phyloP scores from a whole-genome alignment of 2,329 filamentous ascomycete genomes.

The Didymella keratinophila region DNA sequence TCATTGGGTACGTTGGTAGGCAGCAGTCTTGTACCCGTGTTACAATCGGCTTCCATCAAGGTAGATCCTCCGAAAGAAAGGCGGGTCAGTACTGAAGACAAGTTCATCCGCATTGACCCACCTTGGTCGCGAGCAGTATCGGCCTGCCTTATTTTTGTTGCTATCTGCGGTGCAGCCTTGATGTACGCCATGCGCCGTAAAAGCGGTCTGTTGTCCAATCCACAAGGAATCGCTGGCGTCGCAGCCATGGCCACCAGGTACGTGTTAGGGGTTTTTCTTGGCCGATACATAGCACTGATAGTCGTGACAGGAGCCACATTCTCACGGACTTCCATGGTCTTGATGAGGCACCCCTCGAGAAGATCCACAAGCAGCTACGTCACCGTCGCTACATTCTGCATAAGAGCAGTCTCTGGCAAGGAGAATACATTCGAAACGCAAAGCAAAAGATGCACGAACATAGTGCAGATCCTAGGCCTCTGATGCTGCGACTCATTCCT shows the following conservation, averaged over 20 bases:
- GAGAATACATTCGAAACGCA: slow-evolving; percentile 60
- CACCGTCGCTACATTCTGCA: slow-evolving; percentile 72
- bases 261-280: too few species aligned
- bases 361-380: slow-evolving; percentile 74
- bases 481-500: slow-evolving; percentile 70
- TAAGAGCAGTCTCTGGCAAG: slow-evolving; percentile 74
- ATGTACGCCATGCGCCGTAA: slow-evolving; percentile 69
- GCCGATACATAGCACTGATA: not conserved
- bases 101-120: slow-evolving; percentile 64
- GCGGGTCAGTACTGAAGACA: slow-evolving; percentile 58
- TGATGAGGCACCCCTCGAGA: slow-evolving; percentile 70
- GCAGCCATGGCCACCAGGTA: slow-evolving; percentile 74
- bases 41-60: slow-evolving; percentile 69
- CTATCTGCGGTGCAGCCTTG: slow-evolving; percentile 64
- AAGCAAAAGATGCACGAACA: slow-evolving; percentile 59
- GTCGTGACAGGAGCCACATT: slow-evolving; percentile 65
- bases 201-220: slow-evolving; percentile 72
- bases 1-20: slow-evolving; percentile 71
- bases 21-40: slow-evolving; percentile 72
- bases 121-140: slow-evolving; percentile 70
- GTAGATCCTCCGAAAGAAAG: slow-evolving; percentile 62
- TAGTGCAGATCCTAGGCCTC: slow-evolving; percentile 65
- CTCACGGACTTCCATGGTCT: slow-evolving; percentile 76
- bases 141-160: slow-evolving; percentile 63
- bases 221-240: slow-evolving; percentile 75